phyloP scores from a whole-genome alignment of 1,284 basidiomycete species.

The Malassezia obtusa region DNA sequence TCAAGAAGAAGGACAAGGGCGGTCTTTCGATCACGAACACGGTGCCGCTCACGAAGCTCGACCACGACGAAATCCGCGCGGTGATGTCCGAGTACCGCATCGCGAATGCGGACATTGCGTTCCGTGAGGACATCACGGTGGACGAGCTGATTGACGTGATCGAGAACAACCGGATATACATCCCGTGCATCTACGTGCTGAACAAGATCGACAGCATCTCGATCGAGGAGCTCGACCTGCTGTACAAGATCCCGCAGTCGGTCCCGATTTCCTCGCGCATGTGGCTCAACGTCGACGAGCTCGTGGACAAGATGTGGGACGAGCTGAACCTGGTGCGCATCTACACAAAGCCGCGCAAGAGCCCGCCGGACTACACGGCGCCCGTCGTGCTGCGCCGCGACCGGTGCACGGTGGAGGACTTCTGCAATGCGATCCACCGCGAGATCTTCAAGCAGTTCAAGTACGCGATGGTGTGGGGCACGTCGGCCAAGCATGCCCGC shows the following conservation, averaged over 20 bases:
- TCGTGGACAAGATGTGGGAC: conserved; percentile 58
- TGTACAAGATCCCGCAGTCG: conserved; percentile 81
- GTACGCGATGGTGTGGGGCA: conserved; percentile 83
- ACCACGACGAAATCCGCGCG: conserved; percentile 92
- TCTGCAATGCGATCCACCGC: conserved; percentile 70
- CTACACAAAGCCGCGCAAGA: conserved; percentile 87
- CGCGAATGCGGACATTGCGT: conserved; percentile 83
- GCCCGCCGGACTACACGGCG: conserved; percentile 70
- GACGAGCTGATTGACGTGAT: conserved; percentile 77
- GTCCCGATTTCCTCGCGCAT: conserved; percentile 85
- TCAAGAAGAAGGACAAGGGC: conserved; percentile 82
- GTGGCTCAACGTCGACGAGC: conserved; percentile 95
- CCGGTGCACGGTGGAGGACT: conserved; percentile 67
- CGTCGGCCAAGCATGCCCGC: conserved; percentile 86
- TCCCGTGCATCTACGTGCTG: conserved; percentile 41
- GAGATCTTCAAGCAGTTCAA: conserved; percentile 88
- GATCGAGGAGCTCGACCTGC: conserved; percentile 91
- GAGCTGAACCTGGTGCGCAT: conserved; percentile 52
- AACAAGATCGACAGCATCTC: conserved; percentile 77
- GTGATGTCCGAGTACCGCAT: conserved; percentile 81
- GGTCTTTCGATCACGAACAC: conserved; percentile 52
- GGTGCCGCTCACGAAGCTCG: conserved; percentile 90
- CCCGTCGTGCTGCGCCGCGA: conserved; percentile 60
- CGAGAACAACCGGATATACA: conserved; percentile 64
- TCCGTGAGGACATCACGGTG: conserved; percentile 81